A percentile compares a stretch with the other conserved stretches of the same genome.
These are phyloP conservation scores for Ogataea trehaloabstinens DNA, from an alignment of 805 yeast genomes.

Conservation along the genomic window DNA sequence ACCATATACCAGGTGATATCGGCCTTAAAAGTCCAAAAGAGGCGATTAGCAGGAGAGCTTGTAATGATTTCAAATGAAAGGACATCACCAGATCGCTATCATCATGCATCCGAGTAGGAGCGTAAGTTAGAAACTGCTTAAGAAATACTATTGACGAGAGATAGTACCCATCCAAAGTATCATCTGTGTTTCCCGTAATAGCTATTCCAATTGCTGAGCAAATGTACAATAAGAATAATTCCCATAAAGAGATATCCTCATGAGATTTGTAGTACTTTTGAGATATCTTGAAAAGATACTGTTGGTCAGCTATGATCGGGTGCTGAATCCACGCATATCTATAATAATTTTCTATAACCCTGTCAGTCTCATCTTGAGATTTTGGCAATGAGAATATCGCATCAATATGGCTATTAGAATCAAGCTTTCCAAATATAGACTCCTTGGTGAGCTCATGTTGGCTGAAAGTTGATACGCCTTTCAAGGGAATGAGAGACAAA, in stretches of 20 bases:
- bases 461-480: constrained; percentile 3
- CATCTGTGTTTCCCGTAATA: constrained; percentile 18
- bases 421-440: constrained; percentile 16
- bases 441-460: constrained; percentile 13
- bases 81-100: constrained; percentile 1
- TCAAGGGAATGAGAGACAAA: constrained; percentile 18
- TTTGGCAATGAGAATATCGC: constrained; percentile 7
- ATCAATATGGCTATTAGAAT: neutral
- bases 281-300: constrained; percentile 4
- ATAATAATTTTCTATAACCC: constrained; percentile 14
- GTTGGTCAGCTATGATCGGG: constrained; percentile 15
- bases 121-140: constrained; percentile 10
- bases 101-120: too few species aligned
- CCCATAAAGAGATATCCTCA: constrained; percentile 8
- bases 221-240: constrained; percentile 12
- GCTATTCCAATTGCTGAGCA: constrained; percentile 18
- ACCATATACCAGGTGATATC: constrained; percentile 48
- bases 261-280: constrained; percentile 4
- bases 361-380: constrained; percentile 6
- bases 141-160: constrained; percentile 13
- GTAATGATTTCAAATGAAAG: constrained; percentile 35
- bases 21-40: constrained; percentile 45
- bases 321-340: constrained; percentile 21
- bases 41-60: constrained; percentile 38
- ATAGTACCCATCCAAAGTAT: constrained; percentile 9